Evolutionary conservation across 2,329 filamentous ascomycete species (phyloP).

Genomic region (Apiospora marii): DNA sequence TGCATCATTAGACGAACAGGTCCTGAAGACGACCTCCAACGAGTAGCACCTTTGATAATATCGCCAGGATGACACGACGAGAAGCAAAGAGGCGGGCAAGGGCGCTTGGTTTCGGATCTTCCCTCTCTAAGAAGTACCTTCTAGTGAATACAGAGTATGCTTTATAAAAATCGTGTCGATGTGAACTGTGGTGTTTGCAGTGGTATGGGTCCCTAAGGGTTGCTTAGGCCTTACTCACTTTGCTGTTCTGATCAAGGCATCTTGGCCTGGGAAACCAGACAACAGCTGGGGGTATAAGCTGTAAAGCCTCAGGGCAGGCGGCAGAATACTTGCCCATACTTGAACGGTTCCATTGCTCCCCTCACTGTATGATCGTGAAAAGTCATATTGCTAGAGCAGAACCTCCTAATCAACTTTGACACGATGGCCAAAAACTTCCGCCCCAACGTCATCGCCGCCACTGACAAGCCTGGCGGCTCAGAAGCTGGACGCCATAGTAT

Average conservation of each 20-base stretch:
- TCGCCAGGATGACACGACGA: neutral
- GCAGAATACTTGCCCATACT: neutral
- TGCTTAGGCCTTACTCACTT: neutral
- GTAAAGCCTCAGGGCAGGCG: neutral
- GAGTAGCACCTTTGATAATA: neutral
- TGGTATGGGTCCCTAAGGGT: neutral
- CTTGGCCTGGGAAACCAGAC: neutral
- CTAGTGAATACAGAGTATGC: slow-evolving; percentile 1
- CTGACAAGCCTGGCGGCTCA: neutral
- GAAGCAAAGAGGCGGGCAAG: neutral
- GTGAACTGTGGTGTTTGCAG: neutral
- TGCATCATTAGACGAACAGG: neutral
- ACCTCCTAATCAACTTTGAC: too few relatives aligned
- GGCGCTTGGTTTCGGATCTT: neutral
- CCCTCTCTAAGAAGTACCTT: neutral
- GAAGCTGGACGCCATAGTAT: neutral
- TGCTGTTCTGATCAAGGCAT: neutral
- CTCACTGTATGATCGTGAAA: too few relatives aligned
- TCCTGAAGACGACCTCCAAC: neutral
- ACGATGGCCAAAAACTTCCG: neutral
- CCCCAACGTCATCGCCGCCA: neutral
- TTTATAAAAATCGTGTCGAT: neutral
- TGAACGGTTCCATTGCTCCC: too few relatives aligned
- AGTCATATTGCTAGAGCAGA: neutral
- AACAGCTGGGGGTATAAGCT: neutral